A percentile compares a stretch with the other conserved stretches of the same genome.
Evolutionary conservation across 495 filamentous ascomycete genomes (phyloP).

Genomic region (Daldinia decipiens): DNA sequence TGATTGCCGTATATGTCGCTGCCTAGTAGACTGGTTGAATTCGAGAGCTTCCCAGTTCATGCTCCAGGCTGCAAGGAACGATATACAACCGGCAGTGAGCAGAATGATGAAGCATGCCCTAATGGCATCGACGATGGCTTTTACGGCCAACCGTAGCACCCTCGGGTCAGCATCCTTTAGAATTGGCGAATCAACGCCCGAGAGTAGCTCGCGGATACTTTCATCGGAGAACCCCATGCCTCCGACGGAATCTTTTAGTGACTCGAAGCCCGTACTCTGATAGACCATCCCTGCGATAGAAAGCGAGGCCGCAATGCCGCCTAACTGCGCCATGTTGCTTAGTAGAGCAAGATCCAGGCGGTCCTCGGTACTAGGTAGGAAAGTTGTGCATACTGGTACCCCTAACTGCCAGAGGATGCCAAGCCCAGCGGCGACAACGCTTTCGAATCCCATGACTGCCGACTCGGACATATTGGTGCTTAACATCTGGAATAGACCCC

Average conservation of each 20-base stretch:
- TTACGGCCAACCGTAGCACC: slow-evolving; percentile 13
- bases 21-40: slow-evolving; percentile 8
- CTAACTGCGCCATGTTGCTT: slow-evolving; percentile 63
- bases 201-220: slow-evolving; percentile 56
- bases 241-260: slow-evolving; percentile 50
- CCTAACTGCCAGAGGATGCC: slow-evolving; percentile 59
- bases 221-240: slow-evolving; percentile 23
- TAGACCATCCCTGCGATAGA: slow-evolving; percentile 66
- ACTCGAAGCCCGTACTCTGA: slow-evolving; percentile 55
- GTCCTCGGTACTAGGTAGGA: slow-evolving; percentile 51
- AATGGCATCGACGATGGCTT: slow-evolving; percentile 17
- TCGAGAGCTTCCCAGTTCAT: slow-evolving; percentile 33
- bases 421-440: slow-evolving; percentile 62
- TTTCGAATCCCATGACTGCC: slow-evolving; percentile 62
- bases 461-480: slow-evolving; percentile 44
- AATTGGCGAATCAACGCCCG: slow-evolving; percentile 54
- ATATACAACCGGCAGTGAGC: slow-evolving; percentile 11
- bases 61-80: slow-evolving; percentile 14
- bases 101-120: slow-evolving; percentile 14
- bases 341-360: slow-evolving; percentile 61
- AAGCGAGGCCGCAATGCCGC: slow-evolving; percentile 61
- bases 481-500: slow-evolving; percentile 61
- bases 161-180: slow-evolving; percentile 43
- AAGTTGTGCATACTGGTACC: slow-evolving; percentile 62
- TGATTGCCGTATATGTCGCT: neutral